Conservation (phyloP, 202 grass and related monocot species). For the Brachypodium distachyon region DNA sequence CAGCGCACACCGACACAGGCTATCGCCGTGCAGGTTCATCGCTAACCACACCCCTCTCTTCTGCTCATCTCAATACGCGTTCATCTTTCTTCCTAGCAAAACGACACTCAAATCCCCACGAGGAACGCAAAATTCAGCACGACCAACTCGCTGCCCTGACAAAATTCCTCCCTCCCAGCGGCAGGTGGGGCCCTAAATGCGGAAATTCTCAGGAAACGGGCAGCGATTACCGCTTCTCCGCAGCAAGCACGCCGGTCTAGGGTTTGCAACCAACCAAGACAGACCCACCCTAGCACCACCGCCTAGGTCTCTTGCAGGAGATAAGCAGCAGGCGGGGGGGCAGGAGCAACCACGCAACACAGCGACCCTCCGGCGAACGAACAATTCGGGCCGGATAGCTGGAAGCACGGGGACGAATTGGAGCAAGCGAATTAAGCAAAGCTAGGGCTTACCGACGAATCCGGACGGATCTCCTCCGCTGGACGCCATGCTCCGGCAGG, state of each 20-base stretch:
- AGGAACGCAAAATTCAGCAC: not conserved
- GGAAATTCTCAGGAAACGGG: not conserved
- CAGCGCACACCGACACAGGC: not conserved
- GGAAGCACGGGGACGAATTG: not conserved
- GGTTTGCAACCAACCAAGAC: not conserved
- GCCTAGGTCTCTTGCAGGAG: not conserved
- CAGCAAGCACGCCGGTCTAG: not conserved
- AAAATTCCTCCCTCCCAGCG: not conserved
- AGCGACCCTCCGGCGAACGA: too few relatives aligned
- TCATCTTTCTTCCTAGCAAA: not conserved
- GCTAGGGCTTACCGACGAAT: slow-evolving; percentile 6
- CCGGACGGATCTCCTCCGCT: slow-evolving; percentile 24
- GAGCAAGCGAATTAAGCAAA: not conserved
- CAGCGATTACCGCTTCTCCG: not conserved
- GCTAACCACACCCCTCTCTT: not conserved
- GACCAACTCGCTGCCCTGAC: not conserved
- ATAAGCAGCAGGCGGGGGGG: not conserved
- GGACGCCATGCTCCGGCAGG: slow-evolving; percentile 10
- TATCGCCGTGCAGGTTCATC: not conserved
- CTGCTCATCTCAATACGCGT: not conserved
- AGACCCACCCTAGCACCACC: not conserved
- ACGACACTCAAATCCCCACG: not conserved
- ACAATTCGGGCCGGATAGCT: not conserved
- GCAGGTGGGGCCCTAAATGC: not conserved
- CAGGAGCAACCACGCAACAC: not conserved